Base-by-base conservation (phyloP, 768 basidiomycete species). In the Collybiopsis confluens region DNA sequence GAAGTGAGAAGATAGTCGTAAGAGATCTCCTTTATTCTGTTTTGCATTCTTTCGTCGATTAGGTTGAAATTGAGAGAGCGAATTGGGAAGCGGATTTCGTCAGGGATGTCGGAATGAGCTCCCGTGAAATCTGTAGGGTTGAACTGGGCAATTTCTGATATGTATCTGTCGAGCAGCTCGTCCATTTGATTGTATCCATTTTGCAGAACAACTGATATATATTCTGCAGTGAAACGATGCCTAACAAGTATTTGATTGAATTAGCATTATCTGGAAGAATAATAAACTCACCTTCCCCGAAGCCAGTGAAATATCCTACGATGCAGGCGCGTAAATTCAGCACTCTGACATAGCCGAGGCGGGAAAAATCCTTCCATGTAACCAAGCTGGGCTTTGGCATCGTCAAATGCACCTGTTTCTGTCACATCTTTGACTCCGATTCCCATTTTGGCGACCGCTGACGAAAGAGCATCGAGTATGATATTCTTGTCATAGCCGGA, bases 211-310 rank as follows among this genome's bases (percentile, higher is more conserved):
- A 45, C 24, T 16, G 45, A 45, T 11, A 45, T 18, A 7, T 15
- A 45, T n/a, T 27, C 45, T 13, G 15, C 24, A 5, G 26, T 45
- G 26, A 45, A 40, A 9, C 38, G 8, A 20, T 16, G 38, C 18
- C 38, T 40, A 16, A 40, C 5, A 16, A 40, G 38, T 16, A 15
- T 16, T 33, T 33, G 30, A 33, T 33, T 33, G 30, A 40, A 16
- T 16, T 20, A 16, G n/a, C n/a, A n/a, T n/a, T n/a, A n/a, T n/a
- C n/a, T n/a, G n/a, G n/a, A n/a, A n/a, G n/a, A n/a, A n/a, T n/a
- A n/a, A n/a, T n/a, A n/a, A n/a, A 20, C 45, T 45, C 30, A 45
- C 45, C 45, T 45, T 30, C 45, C 45, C 27, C 26, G 45, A 26
- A 45, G 45, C 45, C 45, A 45, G 18, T 28, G 20, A 10, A 27